Conservation (phyloP, 164 flowering plant species). For the Litsea cubeba region DNA sequence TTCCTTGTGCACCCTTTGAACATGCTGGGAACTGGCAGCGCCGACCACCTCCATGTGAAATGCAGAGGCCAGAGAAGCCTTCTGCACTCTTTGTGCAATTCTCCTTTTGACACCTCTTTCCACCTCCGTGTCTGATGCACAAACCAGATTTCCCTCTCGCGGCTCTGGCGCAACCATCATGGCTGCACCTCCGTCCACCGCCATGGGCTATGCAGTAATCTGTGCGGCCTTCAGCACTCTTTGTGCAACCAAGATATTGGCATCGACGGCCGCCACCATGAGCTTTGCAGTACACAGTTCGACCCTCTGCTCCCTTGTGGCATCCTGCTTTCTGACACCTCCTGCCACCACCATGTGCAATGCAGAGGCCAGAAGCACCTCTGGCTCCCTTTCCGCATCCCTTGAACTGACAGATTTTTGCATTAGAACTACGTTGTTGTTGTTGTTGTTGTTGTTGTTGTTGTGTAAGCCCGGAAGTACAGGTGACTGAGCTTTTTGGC, state of each 20-base stretch:
- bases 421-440: conserved; percentile 27
- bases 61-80: conserved; percentile 92
- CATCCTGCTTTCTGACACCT: conserved; percentile 84
- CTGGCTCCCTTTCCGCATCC: conserved; percentile 96
- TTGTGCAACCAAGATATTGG: conserved; percentile 81
- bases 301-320: conserved; percentile 91
- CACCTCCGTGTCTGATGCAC: conserved; percentile 97
- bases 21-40: conserved; percentile 68
- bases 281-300: conserved; percentile 91
- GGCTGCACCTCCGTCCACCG: conserved; percentile 86
- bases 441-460: too few species aligned
- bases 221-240: conserved; percentile 97
- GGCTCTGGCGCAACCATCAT: conserved; percentile 74
- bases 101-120: conserved; percentile 83
- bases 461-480: conserved; percentile 53
- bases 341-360: conserved; percentile 93
- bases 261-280: conserved; percentile 98
- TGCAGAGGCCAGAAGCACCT: conserved; percentile 95
- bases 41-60: conserved; percentile 95
- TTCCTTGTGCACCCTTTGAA: conserved; percentile 92
- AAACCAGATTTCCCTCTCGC: conserved; percentile 90
- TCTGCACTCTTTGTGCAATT: conserved; percentile 91
- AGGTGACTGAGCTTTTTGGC: conserved; percentile 47
- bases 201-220: conserved; percentile 97
- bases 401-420: conserved; percentile 69